These are phyloP conservation scores for Chaetothyriales sp. DNA, from an alignment of 2,329 filamentous ascomycete species.

Conservation along the genomic window DNA sequence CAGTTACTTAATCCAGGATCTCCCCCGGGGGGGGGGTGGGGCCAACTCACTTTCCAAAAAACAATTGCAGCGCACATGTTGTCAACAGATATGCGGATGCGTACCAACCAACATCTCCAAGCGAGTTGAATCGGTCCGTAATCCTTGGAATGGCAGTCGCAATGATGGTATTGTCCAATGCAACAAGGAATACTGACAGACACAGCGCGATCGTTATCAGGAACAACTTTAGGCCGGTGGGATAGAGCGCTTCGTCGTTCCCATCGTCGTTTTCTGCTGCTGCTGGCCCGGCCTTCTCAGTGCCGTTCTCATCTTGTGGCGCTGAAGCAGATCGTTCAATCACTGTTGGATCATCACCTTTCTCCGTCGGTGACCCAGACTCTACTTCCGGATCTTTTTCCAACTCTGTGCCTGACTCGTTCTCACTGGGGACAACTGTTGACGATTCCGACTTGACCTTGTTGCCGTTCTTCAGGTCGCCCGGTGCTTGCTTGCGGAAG, in stretches of 20 bases:
- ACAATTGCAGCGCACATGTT: constrained; percentile 17
- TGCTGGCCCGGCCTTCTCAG: background rate
- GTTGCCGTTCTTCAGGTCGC: background rate
- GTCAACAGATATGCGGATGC: constrained; percentile 18
- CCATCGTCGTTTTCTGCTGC: background rate
- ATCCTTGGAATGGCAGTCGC: constrained; percentile 19
- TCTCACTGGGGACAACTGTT: constrained; percentile 12
- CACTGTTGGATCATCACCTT: background rate
- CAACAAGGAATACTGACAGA: constrained; percentile 28
- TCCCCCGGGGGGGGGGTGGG: background rate
- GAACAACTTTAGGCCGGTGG: constrained; percentile 21
- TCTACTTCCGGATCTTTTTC: constrained; percentile 6
- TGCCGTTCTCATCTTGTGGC: background rate
- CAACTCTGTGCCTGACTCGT: constrained; percentile 11
- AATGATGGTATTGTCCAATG: constrained; percentile 26
- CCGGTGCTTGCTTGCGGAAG: background rate
- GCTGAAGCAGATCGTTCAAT: background rate
- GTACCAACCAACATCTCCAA: constrained; percentile 19
- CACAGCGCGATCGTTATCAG: constrained; percentile 27
- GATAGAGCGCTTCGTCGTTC: constrained; percentile 25
- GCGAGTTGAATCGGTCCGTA: constrained; percentile 17
- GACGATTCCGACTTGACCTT: constrained; percentile 9
- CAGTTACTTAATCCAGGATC: constrained; percentile 14
- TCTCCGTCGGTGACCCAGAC: background rate
- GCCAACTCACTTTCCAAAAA: constrained; percentile 18